A percentile compares a stretch with the other conserved stretches of the same genome.
Conservation (phyloP, 202 grass and related monocot species). For the Cymbopogon flexuosus region DNA sequence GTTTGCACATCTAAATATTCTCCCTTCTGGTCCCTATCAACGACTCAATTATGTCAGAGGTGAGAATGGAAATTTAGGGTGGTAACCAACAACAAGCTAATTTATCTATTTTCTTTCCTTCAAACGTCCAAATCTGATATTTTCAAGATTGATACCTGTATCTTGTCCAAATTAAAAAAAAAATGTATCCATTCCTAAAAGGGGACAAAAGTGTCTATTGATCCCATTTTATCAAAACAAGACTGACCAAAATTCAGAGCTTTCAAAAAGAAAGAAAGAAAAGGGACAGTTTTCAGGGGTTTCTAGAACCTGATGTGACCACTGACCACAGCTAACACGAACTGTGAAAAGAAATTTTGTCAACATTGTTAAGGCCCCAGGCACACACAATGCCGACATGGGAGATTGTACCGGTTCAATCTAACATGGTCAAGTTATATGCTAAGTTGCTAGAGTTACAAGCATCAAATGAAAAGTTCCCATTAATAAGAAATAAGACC, state of each 20-base stretch:
- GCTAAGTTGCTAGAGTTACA: not conserved
- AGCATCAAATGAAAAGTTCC: not conserved
- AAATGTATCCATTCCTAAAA: not conserved
- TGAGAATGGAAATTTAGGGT: not conserved
- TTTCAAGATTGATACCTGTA: not conserved
- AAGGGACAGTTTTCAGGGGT: not conserved
- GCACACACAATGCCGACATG: not conserved
- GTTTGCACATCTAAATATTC: not conserved
- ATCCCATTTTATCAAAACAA: not conserved
- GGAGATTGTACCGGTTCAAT: not conserved
- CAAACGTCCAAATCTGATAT: not conserved
- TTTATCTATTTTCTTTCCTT: not conserved
- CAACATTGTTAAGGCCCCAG: not conserved
- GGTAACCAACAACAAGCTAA: not conserved
- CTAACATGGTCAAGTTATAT: not conserved
- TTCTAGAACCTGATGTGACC: not conserved
- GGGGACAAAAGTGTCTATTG: not conserved
- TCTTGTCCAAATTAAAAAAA: not conserved
- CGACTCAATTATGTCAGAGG: not conserved
- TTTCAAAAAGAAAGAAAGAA: not conserved
- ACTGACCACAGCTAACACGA: not conserved
- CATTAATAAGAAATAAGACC: slow-evolving; percentile 7
- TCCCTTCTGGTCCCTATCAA: not conserved
- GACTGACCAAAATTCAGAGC: not conserved
- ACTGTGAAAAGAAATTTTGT: not conserved